Evolutionary conservation across 495 filamentous ascomycete genomes (phyloP), one percentile per base, ranked within the genome.

Genomic region (Penicillium dipodomyicola): DNA sequence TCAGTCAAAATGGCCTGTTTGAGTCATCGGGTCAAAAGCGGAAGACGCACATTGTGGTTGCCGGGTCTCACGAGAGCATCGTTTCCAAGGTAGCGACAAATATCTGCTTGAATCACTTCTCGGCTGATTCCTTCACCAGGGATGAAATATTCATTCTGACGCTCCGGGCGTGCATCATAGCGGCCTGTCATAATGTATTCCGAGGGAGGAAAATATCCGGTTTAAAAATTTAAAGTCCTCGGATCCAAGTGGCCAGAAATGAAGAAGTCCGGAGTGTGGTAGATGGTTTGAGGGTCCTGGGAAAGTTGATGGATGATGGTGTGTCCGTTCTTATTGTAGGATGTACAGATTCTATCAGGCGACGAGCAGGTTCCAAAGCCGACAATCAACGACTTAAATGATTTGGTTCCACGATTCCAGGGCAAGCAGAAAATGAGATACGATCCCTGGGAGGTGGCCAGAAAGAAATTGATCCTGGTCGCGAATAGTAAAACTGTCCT

Each of bases 71-170:
- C 91, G 62, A 92, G 82, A 32, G 92, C 92, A 81, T 96, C 92
- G 67, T 89, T 90, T 62, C 91, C 92, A 56, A 96, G 84, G 69
- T 94, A 96, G 70, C 91, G 87, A 79, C 91, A 95, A 58, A 96
- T 93, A 76, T 96, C 91, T 69, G 91, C 88, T 67, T 91, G 90
- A 74, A 96, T 94, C 66, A 96, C 92, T 72, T 96, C 90, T 58
- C 92, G 84, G 72, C 89, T 88, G 72, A 96, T 96, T 65, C 91
- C 91, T 62, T 94, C 89, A 61, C 89, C 89, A 23, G 87, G 87
- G 52, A 93, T 84, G 71, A 95, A 96, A 70, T 91, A 93, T 77
- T 90, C 86, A 72, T 91, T 90, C 68, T 86, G 84, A 67, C 86
- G 84, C 60, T 70, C 60, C 74, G 75, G 54, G 71, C 60, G 57